Conservation (phyloP, 805 yeast genomes). For the Sungouiozyma ichnusensis region DNA sequence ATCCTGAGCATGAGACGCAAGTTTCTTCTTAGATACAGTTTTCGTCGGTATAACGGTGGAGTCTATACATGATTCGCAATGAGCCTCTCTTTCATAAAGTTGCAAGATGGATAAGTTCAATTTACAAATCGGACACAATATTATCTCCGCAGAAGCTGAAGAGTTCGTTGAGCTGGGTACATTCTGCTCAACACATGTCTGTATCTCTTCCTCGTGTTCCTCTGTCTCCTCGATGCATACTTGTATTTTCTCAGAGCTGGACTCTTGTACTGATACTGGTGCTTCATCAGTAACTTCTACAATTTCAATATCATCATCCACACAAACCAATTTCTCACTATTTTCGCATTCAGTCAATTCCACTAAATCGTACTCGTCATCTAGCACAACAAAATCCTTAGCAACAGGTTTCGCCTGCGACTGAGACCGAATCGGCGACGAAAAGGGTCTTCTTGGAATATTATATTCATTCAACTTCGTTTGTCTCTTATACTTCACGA, state of each 20-base stretch:
- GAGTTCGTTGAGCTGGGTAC: background rate
- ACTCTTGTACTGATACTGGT: too few relatives aligned
- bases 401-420: background rate
- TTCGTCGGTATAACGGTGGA: conserved; percentile 1
- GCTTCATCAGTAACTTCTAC: background rate
- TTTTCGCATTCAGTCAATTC: background rate
- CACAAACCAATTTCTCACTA: background rate
- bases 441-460: conserved; percentile 10
- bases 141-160: conserved; percentile 1
- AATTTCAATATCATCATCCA: background rate
- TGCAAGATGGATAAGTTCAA: conserved; percentile 30
- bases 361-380: conserved; percentile 4
- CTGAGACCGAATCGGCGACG: background rate
- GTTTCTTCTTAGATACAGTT: background rate
- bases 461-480: conserved; percentile 18
- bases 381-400: conserved; percentile 1
- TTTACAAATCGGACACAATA: conserved; percentile 45
- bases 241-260: too few relatives aligned
- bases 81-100: conserved; percentile 37
- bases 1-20: background rate
- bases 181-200: too few relatives aligned
- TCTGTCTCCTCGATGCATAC: too few relatives aligned
- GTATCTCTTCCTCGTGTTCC: too few relatives aligned
- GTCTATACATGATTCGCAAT: conserved; percentile 45
- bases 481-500: conserved; percentile 14